Base-by-base conservation (phyloP, 1,284 basidiomycete genomes). In the Cutaneotrichosporon daszewskae region DNA sequence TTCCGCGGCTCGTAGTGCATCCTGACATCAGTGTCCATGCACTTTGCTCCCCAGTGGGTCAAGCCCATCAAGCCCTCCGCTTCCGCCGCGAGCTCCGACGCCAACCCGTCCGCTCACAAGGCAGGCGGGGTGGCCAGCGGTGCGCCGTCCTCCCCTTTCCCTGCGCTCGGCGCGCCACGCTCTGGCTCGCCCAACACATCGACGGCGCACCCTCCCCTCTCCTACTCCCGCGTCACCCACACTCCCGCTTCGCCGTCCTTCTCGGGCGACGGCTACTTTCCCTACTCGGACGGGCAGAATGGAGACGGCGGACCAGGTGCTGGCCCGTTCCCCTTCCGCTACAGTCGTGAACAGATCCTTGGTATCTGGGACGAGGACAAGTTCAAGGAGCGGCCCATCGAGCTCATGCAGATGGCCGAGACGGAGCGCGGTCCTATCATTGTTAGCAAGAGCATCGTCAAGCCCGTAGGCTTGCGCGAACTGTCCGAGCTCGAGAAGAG, bases 401-500 rank as follows among this genome's bases (percentile, higher is more conserved):
- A 91, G 69, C 84, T 90, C 7, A 57, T 61, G 12, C 54, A 65
- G 38, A 49, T 66, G 53, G 53, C 46, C 2, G 86, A 87, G 68
- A 77, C 81, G 49, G 86, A 88, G 68, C 77, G 81, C 51, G 87
- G 84, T 79, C 84, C 85, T 40, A 86, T 87, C 39, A 81, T 91
- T 54, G 85, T 90, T 23, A 79, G 83, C 53, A 85, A 87, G 62
- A 72, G 77, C 20, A 80, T 79, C 26, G 77, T 69, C 43, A 83
- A 86, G 46, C 88, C 88, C n/a, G 72, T 83, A 32, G 79, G 79
- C 34, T 64, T 88, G 59, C 82, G 82, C 54, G 88, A 90, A 56
- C 78, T 85, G 77, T 75, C 74, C 44, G 87, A 89, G 46, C 73
- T 73, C n/a, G 88, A 92, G 75, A 88, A 84, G 75, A 91, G 88